phyloP scores from a whole-genome alignment of 208 protist species.

The Trypanosoma scelopori region DNA sequence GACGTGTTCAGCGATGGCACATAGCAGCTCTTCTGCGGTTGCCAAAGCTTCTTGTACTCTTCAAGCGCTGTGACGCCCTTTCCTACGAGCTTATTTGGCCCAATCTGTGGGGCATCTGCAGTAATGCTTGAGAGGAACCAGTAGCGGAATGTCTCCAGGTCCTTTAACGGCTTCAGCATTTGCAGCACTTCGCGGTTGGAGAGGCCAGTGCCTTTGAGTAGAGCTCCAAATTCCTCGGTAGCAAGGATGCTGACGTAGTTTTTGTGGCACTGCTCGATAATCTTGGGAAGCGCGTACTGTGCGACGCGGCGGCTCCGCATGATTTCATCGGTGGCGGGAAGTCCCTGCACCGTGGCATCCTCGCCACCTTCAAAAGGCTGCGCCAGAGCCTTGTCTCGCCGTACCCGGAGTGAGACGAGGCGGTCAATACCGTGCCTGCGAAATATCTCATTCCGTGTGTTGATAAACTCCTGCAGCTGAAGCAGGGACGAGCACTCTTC shows the following conservation, averaged over 20 bases:
- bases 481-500: slow-evolving; percentile 52
- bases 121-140: slow-evolving; percentile 83
- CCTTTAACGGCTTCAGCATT: slow-evolving; percentile 60
- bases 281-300: slow-evolving; percentile 83
- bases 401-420: slow-evolving; percentile 68
- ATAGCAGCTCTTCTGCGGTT: slow-evolving; percentile 72
- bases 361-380: slow-evolving; percentile 70
- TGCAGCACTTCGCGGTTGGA: slow-evolving; percentile 44
- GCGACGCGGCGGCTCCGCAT: slow-evolving; percentile 54
- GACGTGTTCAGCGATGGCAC: slow-evolving; percentile 66
- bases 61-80: slow-evolving; percentile 62
- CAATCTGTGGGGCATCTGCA: slow-evolving; percentile 73
- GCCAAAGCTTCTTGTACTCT: slow-evolving; percentile 80
- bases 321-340: slow-evolving; percentile 52
- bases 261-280: slow-evolving; percentile 67
- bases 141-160: slow-evolving; percentile 78
- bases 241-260: slow-evolving; percentile 73
- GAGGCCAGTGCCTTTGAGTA: slow-evolving; percentile 46
- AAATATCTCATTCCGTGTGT: slow-evolving; percentile 62
- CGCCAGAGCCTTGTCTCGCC: slow-evolving; percentile 67
- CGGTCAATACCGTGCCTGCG: slow-evolving; percentile 72
- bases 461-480: slow-evolving; percentile 62
- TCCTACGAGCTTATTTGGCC: slow-evolving; percentile 86
- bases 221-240: slow-evolving; percentile 61
- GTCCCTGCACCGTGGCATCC: slow-evolving; percentile 37